Conservation (phyloP, 73 alveolate genomes). For the Stentor coeruleus region DNA sequence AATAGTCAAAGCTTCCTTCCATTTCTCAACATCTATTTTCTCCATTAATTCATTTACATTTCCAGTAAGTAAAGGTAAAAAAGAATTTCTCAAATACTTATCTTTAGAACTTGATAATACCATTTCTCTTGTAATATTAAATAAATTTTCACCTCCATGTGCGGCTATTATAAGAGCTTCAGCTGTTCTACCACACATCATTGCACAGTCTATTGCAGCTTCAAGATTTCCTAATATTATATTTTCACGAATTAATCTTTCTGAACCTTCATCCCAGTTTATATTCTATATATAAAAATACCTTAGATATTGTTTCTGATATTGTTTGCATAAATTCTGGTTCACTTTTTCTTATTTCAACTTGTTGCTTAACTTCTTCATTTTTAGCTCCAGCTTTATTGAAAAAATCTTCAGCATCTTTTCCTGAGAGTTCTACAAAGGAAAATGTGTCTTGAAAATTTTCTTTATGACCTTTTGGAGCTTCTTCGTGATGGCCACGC, state of each 20-base stretch:
- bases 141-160: conserved; percentile 75
- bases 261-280: conserved; percentile 97
- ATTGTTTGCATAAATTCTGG: neutral
- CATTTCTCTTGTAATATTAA: conserved; percentile 79
- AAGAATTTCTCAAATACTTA: conserved; percentile 75
- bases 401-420: conserved; percentile 67
- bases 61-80: conserved; percentile 77
- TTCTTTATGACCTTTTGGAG: conserved; percentile 19
- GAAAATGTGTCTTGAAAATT: conserved; percentile 31
- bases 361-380: conserved; percentile 43
- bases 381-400: conserved; percentile 51
- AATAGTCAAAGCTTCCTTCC: conserved; percentile 94
- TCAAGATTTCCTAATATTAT: conserved; percentile 91
- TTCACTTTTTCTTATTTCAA: neutral
- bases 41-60: conserved; percentile 84
- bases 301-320: conserved; percentile 71
- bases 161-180: conserved; percentile 91
- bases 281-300: conserved; percentile 42
- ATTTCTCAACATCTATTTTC: conserved; percentile 73
- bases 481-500: conserved; percentile 46
- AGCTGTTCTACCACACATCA: conserved; percentile 89
- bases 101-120: conserved; percentile 83
- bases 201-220: conserved; percentile 92
- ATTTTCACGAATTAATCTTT: conserved; percentile 84
- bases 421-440: conserved; percentile 54